Evolutionary conservation across 2,329 filamentous ascomycete species (phyloP).

Genomic region (Metarhizium humberi): DNA sequence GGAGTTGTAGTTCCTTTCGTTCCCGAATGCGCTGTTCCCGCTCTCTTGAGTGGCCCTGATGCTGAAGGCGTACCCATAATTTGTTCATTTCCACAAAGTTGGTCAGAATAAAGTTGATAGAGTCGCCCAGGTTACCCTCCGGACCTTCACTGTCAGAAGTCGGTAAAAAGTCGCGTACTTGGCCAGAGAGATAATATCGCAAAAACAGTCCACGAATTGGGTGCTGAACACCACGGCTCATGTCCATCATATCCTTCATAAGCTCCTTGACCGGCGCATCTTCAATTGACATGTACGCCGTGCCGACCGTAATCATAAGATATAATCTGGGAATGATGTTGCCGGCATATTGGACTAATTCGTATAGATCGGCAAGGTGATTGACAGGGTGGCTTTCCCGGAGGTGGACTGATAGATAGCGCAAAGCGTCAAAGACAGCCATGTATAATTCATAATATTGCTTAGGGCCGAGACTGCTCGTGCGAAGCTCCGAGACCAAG

Average conservation of each 20-base stretch:
- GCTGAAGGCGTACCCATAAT: slow-evolving; percentile 93
- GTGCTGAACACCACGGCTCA: slow-evolving; percentile 96
- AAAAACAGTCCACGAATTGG: slow-evolving; percentile 91
- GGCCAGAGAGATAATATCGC: slow-evolving; percentile 91
- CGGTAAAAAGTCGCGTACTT: slow-evolving; percentile 83
- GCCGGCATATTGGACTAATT: slow-evolving; percentile 94
- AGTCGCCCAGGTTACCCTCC: slow-evolving; percentile 92
- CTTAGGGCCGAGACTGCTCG: slow-evolving; percentile 93
- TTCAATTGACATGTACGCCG: slow-evolving; percentile 97
- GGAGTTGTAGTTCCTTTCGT: slow-evolving; percentile 85
- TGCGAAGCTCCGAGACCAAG: slow-evolving; percentile 94
- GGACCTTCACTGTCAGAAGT: slow-evolving; percentile 77
- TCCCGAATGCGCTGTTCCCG: slow-evolving; percentile 89
- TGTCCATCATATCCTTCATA: slow-evolving; percentile 99
- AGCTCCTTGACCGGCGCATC: slow-evolving; percentile 99
- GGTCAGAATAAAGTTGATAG: slow-evolving; percentile 94
- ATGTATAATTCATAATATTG: slow-evolving; percentile 99
- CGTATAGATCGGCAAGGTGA: slow-evolving; percentile 95
- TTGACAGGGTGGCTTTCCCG: slow-evolving; percentile 97
- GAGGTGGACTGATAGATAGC: slow-evolving; percentile 91
- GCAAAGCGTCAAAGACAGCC: slow-evolving; percentile 95
- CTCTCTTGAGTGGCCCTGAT: slow-evolving; percentile 94
- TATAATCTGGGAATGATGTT: slow-evolving; percentile 96
- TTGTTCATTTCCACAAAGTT: slow-evolving; percentile 99
- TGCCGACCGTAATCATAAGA: slow-evolving; percentile 98